These are phyloP conservation scores for Babesia ovis DNA, from an alignment of 169 alveolate genomes.

Conservation along the genomic window DNA sequence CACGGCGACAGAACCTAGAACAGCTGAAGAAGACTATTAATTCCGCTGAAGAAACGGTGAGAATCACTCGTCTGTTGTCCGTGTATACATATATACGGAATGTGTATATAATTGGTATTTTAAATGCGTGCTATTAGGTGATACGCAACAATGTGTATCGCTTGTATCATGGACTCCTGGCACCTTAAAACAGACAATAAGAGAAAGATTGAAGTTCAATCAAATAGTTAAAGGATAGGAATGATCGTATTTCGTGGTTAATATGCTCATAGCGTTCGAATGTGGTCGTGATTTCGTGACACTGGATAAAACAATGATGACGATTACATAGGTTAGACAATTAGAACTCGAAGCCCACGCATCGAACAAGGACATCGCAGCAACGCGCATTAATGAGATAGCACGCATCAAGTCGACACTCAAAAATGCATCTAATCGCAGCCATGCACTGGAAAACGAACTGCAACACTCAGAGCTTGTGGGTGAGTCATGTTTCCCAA, in stretches of 20 bases:
- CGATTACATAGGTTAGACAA: slow-evolving; percentile 55
- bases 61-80: neutral
- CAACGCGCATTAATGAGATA: slow-evolving; percentile 47
- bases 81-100: neutral
- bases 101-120: neutral
- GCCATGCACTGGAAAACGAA: slow-evolving; percentile 42
- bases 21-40: slow-evolving; percentile 36
- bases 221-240: no score
- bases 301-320: no score
- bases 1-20: slow-evolving; percentile 26
- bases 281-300: no score
- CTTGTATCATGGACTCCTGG: no score
- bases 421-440: slow-evolving; percentile 61
- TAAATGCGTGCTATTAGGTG: no score
- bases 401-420: slow-evolving; percentile 18
- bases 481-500: slow-evolving; percentile 54
- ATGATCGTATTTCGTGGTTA: no score
- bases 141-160: no score
- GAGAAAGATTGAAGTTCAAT: no score
- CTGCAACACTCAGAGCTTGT: slow-evolving; percentile 58
- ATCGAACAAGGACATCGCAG: slow-evolving; percentile 14
- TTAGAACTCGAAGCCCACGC: slow-evolving; percentile 65
- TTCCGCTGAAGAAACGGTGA: slow-evolving; percentile 69
- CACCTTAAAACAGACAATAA: no score
- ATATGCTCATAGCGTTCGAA: no score